phyloP scores from a whole-genome alignment of 1,284 basidiomycete genomes.

The Calocybe gambosa region DNA sequence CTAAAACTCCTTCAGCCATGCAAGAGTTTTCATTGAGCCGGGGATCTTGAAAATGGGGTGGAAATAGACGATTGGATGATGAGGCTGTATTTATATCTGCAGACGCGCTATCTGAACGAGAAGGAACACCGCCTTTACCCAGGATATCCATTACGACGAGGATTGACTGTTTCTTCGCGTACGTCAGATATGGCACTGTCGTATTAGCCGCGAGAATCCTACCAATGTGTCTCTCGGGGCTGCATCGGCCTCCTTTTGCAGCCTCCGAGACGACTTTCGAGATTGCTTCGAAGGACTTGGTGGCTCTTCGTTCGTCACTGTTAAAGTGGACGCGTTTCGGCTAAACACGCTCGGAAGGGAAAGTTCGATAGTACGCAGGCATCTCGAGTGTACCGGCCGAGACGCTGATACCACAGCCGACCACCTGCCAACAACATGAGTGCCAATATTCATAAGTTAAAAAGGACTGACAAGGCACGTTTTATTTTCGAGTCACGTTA shows the following conservation, averaged over 20 bases:
- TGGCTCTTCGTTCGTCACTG: background rate
- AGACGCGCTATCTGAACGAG: background rate
- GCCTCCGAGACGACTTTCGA: background rate
- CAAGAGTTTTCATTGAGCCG: slow-evolving; percentile 17
- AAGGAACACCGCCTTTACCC: no score
- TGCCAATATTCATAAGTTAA: background rate
- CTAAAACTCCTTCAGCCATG: slow-evolving; percentile 39
- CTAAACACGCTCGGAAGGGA: background rate
- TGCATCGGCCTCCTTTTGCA: background rate
- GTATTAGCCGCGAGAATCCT: background rate
- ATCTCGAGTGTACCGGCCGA: background rate
- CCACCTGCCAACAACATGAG: slow-evolving; percentile 4
- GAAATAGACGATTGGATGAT: background rate
- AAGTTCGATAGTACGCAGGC: background rate
- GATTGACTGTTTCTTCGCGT: background rate
- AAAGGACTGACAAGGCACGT: background rate
- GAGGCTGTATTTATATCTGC: background rate
- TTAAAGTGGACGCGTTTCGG: background rate
- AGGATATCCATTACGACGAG: background rate
- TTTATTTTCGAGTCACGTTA: slow-evolving; percentile 5
- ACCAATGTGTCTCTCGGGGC: background rate
- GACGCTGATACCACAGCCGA: slow-evolving; percentile 4
- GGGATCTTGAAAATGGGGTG: background rate
- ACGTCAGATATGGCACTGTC: background rate
- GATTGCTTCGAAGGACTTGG: background rate